These are phyloP conservation scores for Gnaphalium uliginosum DNA, from an alignment of 129 eudicot species.

Conservation along the genomic window DNA sequence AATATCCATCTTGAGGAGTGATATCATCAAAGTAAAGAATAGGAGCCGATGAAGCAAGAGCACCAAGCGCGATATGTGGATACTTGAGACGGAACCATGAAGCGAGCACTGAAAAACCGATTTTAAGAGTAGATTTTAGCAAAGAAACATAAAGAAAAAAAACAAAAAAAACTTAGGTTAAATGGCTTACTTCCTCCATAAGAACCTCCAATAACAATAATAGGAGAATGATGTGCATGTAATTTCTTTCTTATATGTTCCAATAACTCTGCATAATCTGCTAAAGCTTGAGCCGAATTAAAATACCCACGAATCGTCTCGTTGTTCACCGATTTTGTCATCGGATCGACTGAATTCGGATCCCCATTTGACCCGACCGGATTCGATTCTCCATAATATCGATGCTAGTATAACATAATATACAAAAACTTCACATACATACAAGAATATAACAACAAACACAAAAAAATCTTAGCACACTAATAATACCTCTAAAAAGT, in stretches of 20 bases:
- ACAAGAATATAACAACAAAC: constrained; percentile 1
- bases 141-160: too few relatives aligned
- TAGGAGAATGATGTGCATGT: constrained; percentile 57
- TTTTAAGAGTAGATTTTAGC: not conserved
- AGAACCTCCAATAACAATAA: constrained; percentile 80
- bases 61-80: constrained; percentile 79
- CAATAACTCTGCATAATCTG: constrained; percentile 77
- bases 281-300: constrained; percentile 84
- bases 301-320: constrained; percentile 61
- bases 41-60: constrained; percentile 88
- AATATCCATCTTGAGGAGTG: constrained; percentile 59
- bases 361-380: constrained; percentile 55
- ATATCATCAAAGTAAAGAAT: constrained; percentile 62
- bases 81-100: constrained; percentile 87
- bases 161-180: not conserved
- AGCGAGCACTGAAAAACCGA: constrained; percentile 60
- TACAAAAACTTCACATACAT: not conserved
- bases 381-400: constrained; percentile 64
- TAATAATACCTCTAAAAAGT: not conserved
- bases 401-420: constrained; percentile 28
- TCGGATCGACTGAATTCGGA: constrained; percentile 33
- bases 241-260: constrained; percentile 47
- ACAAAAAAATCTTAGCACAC: not conserved
- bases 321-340: constrained; percentile 53
- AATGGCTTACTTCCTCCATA: constrained; percentile 83